Conservation (phyloP, 352 stramenopile genomes). For the Globisporangium parvum region DNA sequence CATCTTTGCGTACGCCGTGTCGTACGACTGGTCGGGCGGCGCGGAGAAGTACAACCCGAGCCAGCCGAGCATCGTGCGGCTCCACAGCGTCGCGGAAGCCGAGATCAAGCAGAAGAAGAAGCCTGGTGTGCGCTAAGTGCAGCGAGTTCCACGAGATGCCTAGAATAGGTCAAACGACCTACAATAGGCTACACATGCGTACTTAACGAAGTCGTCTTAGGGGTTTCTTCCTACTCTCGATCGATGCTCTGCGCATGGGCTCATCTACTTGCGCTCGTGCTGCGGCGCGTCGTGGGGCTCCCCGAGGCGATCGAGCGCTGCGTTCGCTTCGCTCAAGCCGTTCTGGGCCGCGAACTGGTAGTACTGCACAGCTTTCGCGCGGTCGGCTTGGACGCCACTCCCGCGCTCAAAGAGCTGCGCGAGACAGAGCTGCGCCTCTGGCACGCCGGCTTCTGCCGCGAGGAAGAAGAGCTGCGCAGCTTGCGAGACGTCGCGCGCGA, state of each 20-base stretch:
- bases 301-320: slow-evolving; percentile 47
- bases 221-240: background rate
- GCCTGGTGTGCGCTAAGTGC: slow-evolving; percentile 33
- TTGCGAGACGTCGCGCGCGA: slow-evolving; percentile 39
- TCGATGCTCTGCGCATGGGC: background rate
- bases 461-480: slow-evolving; percentile 72
- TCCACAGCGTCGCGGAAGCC: slow-evolving; percentile 89
- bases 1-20: slow-evolving; percentile 94
- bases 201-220: no score
- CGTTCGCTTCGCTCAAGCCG: slow-evolving; percentile 42
- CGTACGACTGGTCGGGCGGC: slow-evolving; percentile 97
- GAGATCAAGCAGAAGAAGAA: slow-evolving; percentile 97
- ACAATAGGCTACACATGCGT: no score
- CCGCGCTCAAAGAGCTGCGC: slow-evolving; percentile 70
- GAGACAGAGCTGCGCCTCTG: slow-evolving; percentile 68
- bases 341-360: slow-evolving; percentile 62
- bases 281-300: slow-evolving; percentile 27
- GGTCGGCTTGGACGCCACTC: slow-evolving; percentile 37
- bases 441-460: slow-evolving; percentile 50
- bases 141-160: no score
- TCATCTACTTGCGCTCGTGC: slow-evolving; percentile 4
- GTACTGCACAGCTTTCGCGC: slow-evolving; percentile 66
- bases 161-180: no score
- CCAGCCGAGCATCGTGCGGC: slow-evolving; percentile 88
- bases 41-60: slow-evolving; percentile 83